A percentile compares a stretch with the other conserved stretches of the same genome.
Conservation (phyloP, 2,329 filamentous ascomycete species). For the Fusarium sp. region DNA sequence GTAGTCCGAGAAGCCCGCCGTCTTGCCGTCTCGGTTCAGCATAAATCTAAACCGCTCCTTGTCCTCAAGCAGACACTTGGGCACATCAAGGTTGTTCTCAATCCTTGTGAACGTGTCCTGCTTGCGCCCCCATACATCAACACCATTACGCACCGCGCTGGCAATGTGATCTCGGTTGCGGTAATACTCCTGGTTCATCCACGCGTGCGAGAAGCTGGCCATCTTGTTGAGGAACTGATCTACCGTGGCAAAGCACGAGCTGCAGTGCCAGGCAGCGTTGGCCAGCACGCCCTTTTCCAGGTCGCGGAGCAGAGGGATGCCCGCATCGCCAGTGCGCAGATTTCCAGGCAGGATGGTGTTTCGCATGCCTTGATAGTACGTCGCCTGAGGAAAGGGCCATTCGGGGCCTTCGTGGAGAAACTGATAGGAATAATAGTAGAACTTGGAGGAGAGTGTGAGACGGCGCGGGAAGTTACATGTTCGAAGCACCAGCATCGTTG, state of each 20-base stretch:
- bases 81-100: slow-evolving; percentile 64
- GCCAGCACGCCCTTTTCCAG: slow-evolving; percentile 58
- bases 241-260: slow-evolving; percentile 68
- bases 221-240: slow-evolving; percentile 66
- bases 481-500: slow-evolving; percentile 60
- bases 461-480: slow-evolving; percentile 64
- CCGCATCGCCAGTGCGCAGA: slow-evolving; percentile 61
- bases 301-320: slow-evolving; percentile 52
- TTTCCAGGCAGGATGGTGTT: slow-evolving; percentile 64
- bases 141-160: slow-evolving; percentile 61
- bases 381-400: slow-evolving; percentile 71
- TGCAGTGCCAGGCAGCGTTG: slow-evolving; percentile 71
- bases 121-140: slow-evolving; percentile 65
- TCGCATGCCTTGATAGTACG: slow-evolving; percentile 57
- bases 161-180: slow-evolving; percentile 61
- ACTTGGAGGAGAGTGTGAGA: slow-evolving; percentile 61
- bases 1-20: slow-evolving; percentile 62
- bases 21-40: slow-evolving; percentile 57
- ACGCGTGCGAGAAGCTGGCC: slow-evolving; percentile 65
- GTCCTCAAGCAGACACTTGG: slow-evolving; percentile 57
- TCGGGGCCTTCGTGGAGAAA: slow-evolving; percentile 55
- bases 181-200: slow-evolving; percentile 62
- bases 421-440: slow-evolving; percentile 70
- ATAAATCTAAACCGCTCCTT: slow-evolving; percentile 58
- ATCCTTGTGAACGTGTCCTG: slow-evolving; percentile 60